A percentile compares a stretch with the other conserved stretches of the same genome.
Conservation (phyloP, 176 grass and related monocot species). For the Zizania latifolia region DNA sequence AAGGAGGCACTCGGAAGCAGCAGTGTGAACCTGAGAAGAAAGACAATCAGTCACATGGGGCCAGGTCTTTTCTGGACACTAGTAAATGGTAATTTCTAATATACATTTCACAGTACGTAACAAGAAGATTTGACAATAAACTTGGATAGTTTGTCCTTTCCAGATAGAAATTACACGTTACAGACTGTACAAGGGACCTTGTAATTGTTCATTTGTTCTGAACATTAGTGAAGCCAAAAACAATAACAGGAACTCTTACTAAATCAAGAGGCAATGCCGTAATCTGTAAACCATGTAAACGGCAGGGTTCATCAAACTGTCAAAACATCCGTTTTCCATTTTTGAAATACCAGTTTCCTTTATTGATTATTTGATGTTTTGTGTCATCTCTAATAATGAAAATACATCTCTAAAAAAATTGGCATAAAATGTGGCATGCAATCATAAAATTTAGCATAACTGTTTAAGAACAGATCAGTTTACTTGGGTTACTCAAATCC, state of each 20-base stretch:
- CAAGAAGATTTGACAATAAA: conserved; percentile 5
- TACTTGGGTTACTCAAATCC: no score
- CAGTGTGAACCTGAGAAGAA: conserved; percentile 65
- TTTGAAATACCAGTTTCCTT: background rate
- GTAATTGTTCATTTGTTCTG: background rate
- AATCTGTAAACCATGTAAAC: background rate
- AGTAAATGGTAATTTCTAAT: background rate
- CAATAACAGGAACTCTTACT: background rate
- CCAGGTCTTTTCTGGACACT: background rate
- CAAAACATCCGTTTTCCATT: background rate
- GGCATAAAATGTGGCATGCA: background rate
- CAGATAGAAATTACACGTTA: background rate
- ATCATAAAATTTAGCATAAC: background rate
- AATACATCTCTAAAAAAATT: background rate
- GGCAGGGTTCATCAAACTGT: no score
- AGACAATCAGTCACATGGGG: conserved; percentile 8
- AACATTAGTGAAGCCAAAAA: background rate
- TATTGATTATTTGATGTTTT: background rate
- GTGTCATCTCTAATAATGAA: background rate
- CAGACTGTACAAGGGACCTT: background rate
- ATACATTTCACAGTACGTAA: background rate
- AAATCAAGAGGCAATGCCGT: background rate
- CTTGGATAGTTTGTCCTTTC: background rate
- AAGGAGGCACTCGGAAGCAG: conserved; percentile 80
- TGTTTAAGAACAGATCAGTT: no score